Percentiles rank a stretch among this genome's conserved stretches.
Conservation (phyloP, 2,329 filamentous ascomycete genomes). For the Teratosphaeria zuluensis region DNA sequence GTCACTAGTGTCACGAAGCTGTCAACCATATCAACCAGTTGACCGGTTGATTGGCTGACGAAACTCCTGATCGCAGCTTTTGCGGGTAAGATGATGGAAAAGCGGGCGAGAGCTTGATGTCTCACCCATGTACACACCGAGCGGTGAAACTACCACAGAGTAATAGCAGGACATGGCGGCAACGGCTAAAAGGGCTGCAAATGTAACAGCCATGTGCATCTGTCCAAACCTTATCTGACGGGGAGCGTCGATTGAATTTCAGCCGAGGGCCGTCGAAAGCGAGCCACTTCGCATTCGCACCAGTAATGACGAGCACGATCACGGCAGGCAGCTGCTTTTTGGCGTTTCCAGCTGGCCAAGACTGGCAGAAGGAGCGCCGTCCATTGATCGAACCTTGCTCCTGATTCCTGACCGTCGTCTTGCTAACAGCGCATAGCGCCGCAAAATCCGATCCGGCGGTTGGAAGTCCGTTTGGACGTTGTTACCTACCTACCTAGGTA, state of each 20-base stretch:
- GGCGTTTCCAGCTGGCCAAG: neutral
- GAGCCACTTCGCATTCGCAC: neutral
- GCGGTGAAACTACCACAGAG: too few relatives aligned
- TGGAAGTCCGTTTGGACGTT: neutral
- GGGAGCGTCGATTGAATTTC: neutral
- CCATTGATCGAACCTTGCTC: neutral
- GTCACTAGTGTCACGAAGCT: too few relatives aligned
- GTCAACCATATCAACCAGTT: too few relatives aligned
- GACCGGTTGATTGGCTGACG: too few relatives aligned
- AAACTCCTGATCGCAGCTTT: too few relatives aligned
- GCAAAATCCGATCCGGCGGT: neutral
- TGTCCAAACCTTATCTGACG: neutral
- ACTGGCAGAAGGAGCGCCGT: neutral
- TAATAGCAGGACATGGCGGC: neutral
- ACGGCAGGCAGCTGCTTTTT: neutral
- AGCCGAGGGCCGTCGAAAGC: neutral
- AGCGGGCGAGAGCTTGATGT: neutral
- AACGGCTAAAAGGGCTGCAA: neutral
- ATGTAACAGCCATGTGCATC: neutral
- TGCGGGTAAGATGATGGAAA: too few relatives aligned
- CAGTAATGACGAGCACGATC: neutral
- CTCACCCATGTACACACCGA: neutral
- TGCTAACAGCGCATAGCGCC: neutral
- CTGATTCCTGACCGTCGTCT: neutral
- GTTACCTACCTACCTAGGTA: neutral